These are phyloP conservation scores for Chaetomium sp. DNA, from an alignment of 2,329 filamentous ascomycete species.

Conservation along the genomic window DNA sequence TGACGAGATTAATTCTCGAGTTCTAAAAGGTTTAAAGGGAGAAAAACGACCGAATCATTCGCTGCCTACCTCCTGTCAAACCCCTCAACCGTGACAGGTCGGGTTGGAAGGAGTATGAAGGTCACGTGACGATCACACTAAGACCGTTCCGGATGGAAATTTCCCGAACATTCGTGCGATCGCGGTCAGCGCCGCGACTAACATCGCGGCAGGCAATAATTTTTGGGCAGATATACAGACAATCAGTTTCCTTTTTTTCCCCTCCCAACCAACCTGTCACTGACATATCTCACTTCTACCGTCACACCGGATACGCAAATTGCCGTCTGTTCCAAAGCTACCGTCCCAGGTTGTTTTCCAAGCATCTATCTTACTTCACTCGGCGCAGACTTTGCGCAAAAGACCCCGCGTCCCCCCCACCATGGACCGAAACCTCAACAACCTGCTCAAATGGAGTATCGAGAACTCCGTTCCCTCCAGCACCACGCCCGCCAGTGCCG, in stretches of 20 bases:
- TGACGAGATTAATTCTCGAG: no score
- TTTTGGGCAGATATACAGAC: background rate
- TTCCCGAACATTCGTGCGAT: constrained; percentile 32
- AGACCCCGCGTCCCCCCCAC: background rate
- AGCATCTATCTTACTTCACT: background rate
- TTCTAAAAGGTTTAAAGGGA: no score
- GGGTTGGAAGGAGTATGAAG: background rate
- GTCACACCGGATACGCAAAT: background rate
- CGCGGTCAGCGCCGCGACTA: constrained; percentile 12
- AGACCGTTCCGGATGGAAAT: constrained; percentile 27
- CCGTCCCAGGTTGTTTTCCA: no score
- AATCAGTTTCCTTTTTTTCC: background rate
- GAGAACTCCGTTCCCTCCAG: constrained; percentile 23
- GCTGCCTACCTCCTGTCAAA: no score
- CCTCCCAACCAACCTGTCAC: no score
- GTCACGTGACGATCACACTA: constrained; percentile 21
- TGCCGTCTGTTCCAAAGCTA: background rate
- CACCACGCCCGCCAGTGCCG: background rate
- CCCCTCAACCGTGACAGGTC: no score
- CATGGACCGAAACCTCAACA: constrained; percentile 32
- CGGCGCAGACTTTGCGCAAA: no score
- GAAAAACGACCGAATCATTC: no score
- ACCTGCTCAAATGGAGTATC: constrained; percentile 35
- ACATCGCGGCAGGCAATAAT: constrained; percentile 9
- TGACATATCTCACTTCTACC: no score